phyloP scores from a whole-genome alignment of 176 grass and related monocot species.

The Bonia amplexicaulis region DNA sequence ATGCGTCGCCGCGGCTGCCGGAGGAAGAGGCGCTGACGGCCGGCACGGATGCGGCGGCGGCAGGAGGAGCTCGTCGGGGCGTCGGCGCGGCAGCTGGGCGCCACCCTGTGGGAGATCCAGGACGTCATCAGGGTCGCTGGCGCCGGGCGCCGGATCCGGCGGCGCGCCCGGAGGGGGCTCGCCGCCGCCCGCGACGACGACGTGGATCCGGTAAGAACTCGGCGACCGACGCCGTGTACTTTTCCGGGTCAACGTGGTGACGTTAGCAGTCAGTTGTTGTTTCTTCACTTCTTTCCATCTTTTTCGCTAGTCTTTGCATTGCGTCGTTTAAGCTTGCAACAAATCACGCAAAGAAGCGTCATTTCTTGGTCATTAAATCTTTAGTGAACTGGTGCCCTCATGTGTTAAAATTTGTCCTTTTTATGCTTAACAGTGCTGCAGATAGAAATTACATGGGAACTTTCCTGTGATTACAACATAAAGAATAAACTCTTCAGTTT shows the following conservation, averaged over 20 bases:
- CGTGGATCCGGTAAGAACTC: conserved; percentile 58
- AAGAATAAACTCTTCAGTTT: background rate
- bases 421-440: background rate
- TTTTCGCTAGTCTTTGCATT: background rate
- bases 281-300: background rate
- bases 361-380: background rate
- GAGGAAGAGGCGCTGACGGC: background rate
- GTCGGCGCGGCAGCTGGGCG: conserved; percentile 84
- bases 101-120: conserved; percentile 96
- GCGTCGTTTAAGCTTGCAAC: background rate
- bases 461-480: background rate
- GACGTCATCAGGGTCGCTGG: conserved; percentile 30
- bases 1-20: conserved; percentile 27
- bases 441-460: background rate
- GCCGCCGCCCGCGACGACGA: background rate
- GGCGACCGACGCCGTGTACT: background rate
- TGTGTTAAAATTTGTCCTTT: background rate
- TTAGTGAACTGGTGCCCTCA: background rate
- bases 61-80: conserved; percentile 51
- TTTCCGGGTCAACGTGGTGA: conserved; percentile 16
- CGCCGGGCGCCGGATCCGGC: conserved; percentile 43
- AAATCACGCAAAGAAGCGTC: background rate
- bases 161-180: conserved; percentile 19
- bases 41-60: background rate
- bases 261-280: background rate